Base-by-base conservation (phyloP, 2,329 filamentous ascomycete genomes). In the Trichoderma brevicompactum region DNA sequence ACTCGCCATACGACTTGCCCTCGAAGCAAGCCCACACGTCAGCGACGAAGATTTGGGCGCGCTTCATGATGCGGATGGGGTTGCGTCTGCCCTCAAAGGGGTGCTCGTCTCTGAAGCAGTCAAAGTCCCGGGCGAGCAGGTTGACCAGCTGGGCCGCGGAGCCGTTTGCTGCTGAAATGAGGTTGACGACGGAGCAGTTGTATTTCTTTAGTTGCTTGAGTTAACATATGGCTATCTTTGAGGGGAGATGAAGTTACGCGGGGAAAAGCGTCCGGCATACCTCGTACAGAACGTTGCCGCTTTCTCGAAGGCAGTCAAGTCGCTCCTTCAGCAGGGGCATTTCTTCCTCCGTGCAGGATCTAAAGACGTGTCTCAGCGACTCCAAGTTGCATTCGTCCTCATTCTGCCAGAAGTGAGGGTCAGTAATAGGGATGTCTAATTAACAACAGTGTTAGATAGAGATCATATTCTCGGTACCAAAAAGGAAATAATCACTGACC, bases 11-110 rank as follows among this genome's bases (percentile, higher is more conserved):
- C 32, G 85, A 83, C 70, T 89, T 82, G 52, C 92, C 93, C 61
- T 94, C 87, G 75, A 98, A 98, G 68, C 93, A 96, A 5, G 95
- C 96, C 96, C 96, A 99, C 1, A 98, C 76, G 76, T 99, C 95
- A 23, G 96, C 96, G 2, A 96, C 94, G 19, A 98, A 85, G 67
- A 99, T 99, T 78, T 99, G 95, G 1, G 95, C 94, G 10, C 96
- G 88, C 79, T 99, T 99, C 74, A 97, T 87, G 68, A 99, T 85
- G 13, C 92, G 89, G 2, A 99, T 88, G 7, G 81, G 84, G 68
- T 83, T 84, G 65, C 83, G 85, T 50, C 89, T 88, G 9, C 88
- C 88, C 61, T 94, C 88, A 74, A 93, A 97, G 3, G 74, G 78
- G 65, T 88, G 86, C 74, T 94, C 90, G 73, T 99, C 95, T 23